Conservation (phyloP, 257 asterid species). For the Solanum medicagineum region DNA sequence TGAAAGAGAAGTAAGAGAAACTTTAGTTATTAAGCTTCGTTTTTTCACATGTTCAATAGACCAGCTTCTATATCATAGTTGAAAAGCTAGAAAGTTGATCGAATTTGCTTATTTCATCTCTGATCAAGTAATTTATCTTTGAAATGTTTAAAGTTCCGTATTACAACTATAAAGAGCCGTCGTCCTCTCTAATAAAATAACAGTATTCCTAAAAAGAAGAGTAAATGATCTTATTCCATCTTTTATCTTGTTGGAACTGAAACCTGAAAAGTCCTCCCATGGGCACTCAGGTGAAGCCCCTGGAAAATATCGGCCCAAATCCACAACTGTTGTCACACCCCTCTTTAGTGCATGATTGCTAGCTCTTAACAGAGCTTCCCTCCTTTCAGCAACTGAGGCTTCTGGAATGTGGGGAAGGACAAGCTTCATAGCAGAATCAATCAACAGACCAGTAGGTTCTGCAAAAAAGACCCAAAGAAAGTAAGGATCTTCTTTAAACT, state of each 20-base stretch:
- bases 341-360: slow-evolving; percentile 59
- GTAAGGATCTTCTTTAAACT: slow-evolving; percentile 2
- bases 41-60: background rate
- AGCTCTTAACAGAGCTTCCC: slow-evolving; percentile 79
- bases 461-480: slow-evolving; percentile 17
- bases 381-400: slow-evolving; percentile 56
- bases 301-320: slow-evolving; percentile 82
- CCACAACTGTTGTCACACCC: slow-evolving; percentile 92
- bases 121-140: background rate
- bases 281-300: slow-evolving; percentile 58
- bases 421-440: slow-evolving; percentile 93
- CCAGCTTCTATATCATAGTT: background rate
- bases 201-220: background rate
- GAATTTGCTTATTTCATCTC: background rate
- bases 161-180: background rate
- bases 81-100: background rate
- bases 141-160: background rate
- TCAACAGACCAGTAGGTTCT: slow-evolving; percentile 85
- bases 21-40: background rate
- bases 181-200: background rate
- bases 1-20: background rate
- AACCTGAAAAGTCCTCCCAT: slow-evolving; percentile 96
- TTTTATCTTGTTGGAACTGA: background rate
- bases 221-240: background rate
- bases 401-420: slow-evolving; percentile 57